Evolutionary conservation across 1,284 basidiomycete species (phyloP).

Genomic region (Heterobasidion irregulare): DNA sequence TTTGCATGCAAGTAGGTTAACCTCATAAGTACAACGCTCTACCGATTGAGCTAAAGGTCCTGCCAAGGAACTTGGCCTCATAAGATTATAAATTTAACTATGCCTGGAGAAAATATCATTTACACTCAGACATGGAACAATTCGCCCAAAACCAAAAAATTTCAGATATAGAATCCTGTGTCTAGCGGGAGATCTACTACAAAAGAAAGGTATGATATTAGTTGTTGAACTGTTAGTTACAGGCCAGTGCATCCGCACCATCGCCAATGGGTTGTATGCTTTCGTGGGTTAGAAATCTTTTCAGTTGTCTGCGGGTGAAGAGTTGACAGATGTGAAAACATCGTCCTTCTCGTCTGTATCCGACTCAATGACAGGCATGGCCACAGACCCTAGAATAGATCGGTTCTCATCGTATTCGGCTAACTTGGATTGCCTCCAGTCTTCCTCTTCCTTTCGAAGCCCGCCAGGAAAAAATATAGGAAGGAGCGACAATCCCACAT

Average conservation of each 20-base stretch:
- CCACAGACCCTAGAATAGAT: not conserved
- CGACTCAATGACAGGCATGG: not conserved
- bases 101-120: not conserved
- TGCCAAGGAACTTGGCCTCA: not conserved
- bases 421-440: slow-evolving; percentile 8
- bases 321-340: not conserved
- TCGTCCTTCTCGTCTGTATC: not conserved
- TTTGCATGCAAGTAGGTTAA: slow-evolving; percentile 28
- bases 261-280: no score
- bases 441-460: slow-evolving; percentile 12
- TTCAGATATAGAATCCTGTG: no score
- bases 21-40: slow-evolving; percentile 43
- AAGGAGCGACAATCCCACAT: slow-evolving; percentile 13
- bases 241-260: no score
- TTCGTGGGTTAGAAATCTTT: no score
- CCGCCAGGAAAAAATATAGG: slow-evolving; percentile 14
- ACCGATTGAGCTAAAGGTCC: slow-evolving; percentile 42
- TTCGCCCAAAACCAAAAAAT: no score
- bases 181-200: no score
- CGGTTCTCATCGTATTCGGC: not conserved
- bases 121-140: not conserved
- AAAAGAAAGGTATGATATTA: no score
- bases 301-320: not conserved
- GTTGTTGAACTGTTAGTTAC: no score
- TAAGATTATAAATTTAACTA: not conserved